Evolutionary conservation across 257 asterid genomes (phyloP).

Genomic region (Fraxinus anomala): DNA sequence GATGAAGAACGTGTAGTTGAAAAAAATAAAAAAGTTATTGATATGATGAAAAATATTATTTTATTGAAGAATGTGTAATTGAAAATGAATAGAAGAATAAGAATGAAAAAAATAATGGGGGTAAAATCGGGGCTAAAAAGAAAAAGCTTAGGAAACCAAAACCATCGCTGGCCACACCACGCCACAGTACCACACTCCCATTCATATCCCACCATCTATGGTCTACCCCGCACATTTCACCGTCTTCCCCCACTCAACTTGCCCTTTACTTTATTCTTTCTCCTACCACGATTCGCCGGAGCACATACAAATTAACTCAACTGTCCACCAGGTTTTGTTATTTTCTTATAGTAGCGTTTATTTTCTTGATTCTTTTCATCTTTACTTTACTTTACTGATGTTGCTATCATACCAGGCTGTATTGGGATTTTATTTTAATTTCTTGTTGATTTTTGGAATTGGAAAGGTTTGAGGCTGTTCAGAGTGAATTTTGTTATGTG

Average conservation of each 20-base stretch:
- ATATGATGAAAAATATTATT: too few relatives aligned
- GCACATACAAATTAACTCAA: background rate
- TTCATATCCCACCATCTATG: slow-evolving; percentile 41
- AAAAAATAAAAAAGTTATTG: too few relatives aligned
- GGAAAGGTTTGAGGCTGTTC: background rate
- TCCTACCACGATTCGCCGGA: slow-evolving; percentile 16
- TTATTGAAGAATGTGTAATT: too few relatives aligned
- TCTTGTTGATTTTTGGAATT: background rate
- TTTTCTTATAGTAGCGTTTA: background rate
- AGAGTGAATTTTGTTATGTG: slow-evolving; percentile 23
- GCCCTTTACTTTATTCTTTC: slow-evolving; percentile 25
- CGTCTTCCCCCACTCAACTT: slow-evolving; percentile 43
- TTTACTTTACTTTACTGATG: background rate
- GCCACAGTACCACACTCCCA: slow-evolving; percentile 26
- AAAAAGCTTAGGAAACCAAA: slow-evolving; percentile 15
- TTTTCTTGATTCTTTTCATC: background rate
- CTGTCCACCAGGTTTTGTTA: background rate
- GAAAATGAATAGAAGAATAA: too few relatives aligned
- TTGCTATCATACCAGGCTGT: background rate
- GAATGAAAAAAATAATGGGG: too few relatives aligned
- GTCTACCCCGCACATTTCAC: slow-evolving; percentile 43
- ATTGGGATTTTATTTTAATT: background rate
- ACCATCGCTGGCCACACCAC: slow-evolving; percentile 27
- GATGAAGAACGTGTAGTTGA: too few relatives aligned
- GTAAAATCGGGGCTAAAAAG: too few relatives aligned